phyloP scores from a whole-genome alignment of 345 rosid genomes.

The Eucalyptus cladocalyx region DNA sequence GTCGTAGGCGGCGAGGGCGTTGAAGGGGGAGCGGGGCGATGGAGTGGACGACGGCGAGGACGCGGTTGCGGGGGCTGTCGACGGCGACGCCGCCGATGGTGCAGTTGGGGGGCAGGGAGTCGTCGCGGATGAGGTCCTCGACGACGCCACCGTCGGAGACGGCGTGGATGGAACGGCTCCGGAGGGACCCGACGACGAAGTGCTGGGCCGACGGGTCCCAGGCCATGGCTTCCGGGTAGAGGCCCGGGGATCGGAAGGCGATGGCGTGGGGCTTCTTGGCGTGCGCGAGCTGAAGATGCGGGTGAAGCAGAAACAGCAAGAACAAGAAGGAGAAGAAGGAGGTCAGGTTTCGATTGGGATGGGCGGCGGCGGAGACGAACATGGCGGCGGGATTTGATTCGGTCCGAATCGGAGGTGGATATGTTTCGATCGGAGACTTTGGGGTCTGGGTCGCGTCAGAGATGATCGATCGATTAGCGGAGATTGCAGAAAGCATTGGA shows the following conservation, averaged over 20 bases:
- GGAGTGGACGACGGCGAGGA: slow-evolving; percentile 60
- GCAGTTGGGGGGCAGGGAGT: slow-evolving; percentile 45
- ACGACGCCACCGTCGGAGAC: slow-evolving; percentile 79
- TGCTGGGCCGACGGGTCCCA: slow-evolving; percentile 68
- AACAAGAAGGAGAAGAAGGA: not conserved
- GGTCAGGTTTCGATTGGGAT: not conserved
- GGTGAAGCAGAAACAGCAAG: not conserved
- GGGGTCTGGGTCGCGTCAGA: not conserved
- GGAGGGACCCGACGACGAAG: slow-evolving; percentile 74
- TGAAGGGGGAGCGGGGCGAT: slow-evolving; percentile 49
- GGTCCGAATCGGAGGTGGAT: not conserved
- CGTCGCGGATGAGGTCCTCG: slow-evolving; percentile 46
- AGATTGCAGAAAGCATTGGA: not conserved
- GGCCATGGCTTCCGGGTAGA: slow-evolving; percentile 67
- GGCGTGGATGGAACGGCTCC: slow-evolving; percentile 39
- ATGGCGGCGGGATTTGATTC: not conserved
- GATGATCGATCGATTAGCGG: not conserved
- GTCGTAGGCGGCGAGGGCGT: slow-evolving; percentile 84
- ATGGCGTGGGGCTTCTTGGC: slow-evolving; percentile 37
- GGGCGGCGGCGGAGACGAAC: not conserved
- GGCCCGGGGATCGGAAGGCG: slow-evolving; percentile 51
- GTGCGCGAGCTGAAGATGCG: not conserved
- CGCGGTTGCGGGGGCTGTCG: slow-evolving; percentile 43
- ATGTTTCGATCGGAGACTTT: not conserved
- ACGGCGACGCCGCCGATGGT: slow-evolving; percentile 48